Conservation (phyloP, 768 basidiomycete species). For the Clavulina sp. region DNA sequence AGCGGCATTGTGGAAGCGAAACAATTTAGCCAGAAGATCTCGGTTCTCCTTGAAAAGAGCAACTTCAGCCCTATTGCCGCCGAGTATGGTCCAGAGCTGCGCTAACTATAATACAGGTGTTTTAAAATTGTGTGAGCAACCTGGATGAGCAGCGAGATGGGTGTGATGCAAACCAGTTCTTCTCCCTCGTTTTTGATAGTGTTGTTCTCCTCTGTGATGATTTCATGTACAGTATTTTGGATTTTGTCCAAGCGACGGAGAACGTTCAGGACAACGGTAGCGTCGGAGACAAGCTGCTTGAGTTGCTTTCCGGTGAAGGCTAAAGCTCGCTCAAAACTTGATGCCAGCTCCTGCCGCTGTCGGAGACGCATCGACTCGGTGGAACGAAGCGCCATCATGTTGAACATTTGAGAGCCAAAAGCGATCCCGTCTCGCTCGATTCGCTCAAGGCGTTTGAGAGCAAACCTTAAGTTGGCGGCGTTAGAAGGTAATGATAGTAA, state of each 20-base stretch:
- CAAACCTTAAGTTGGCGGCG: not conserved
- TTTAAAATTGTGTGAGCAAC: not conserved
- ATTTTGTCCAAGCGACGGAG: constrained; percentile 47
- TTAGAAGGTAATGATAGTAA: constrained; percentile 11
- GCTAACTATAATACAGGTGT: constrained; percentile 22
- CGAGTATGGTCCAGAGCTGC: constrained; percentile 51
- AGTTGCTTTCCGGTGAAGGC: constrained; percentile 28
- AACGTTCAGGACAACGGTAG: constrained; percentile 35
- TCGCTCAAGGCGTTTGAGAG: constrained; percentile 14
- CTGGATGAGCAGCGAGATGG: not conserved
- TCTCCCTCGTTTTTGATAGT: constrained; percentile 28
- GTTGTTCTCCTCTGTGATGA: constrained; percentile 40
- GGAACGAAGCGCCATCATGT: too few species aligned
- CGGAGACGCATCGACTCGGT: constrained; percentile 13
- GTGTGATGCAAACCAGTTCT: constrained; percentile 21
- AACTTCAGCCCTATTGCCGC: constrained; percentile 37
- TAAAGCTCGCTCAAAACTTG: not conserved
- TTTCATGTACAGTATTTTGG: constrained; percentile 37
- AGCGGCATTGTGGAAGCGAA: constrained; percentile 41
- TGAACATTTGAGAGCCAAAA: too few species aligned
- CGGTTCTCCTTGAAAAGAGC: constrained; percentile 36
- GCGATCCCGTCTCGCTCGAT: constrained; percentile 14
- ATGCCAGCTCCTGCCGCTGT: constrained; percentile 21
- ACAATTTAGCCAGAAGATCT: constrained; percentile 35
- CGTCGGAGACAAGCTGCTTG: constrained; percentile 45